These are phyloP conservation scores for Fibroporia radiculosa DNA, from an alignment of 768 basidiomycete species.

Conservation along the genomic window DNA sequence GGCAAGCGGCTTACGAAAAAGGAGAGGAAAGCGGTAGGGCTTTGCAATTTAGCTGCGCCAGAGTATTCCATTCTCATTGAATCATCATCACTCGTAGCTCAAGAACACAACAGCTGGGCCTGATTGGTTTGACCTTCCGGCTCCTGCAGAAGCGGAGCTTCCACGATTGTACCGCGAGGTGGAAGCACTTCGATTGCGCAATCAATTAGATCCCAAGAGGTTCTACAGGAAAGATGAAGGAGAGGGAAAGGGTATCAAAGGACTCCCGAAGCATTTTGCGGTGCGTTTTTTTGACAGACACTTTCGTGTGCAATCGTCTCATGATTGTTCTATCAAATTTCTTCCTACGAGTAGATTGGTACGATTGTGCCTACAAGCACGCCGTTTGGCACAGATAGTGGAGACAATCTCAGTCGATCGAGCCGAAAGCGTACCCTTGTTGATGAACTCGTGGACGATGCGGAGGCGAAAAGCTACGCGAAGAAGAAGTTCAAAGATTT, in stretches of 20 bases:
- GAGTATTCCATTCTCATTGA: background rate
- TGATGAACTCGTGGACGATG: slow-evolving; percentile 85
- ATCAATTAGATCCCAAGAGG: slow-evolving; percentile 86
- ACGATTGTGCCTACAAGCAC: slow-evolving; percentile 63
- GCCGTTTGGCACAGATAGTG: slow-evolving; percentile 63
- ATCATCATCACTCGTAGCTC: slow-evolving; percentile 40
- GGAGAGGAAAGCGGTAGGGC: slow-evolving; percentile 56
- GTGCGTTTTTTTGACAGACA: slow-evolving; percentile 36
- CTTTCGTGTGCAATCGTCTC: background rate
- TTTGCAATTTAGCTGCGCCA: background rate
- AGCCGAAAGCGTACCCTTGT: slow-evolving; percentile 77
- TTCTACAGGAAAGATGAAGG: slow-evolving; percentile 86
- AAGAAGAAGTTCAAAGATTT: slow-evolving; percentile 86
- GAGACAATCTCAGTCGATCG: slow-evolving; percentile 64
- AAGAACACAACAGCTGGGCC: slow-evolving; percentile 68
- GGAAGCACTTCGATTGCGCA: slow-evolving; percentile 77
- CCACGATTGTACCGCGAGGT: slow-evolving; percentile 79
- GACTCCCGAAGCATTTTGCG: slow-evolving; percentile 85
- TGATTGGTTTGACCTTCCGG: slow-evolving; percentile 85
- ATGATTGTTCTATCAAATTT: slow-evolving; percentile 3
- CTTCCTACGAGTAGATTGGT: slow-evolving; percentile 60
- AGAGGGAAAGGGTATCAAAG: slow-evolving; percentile 78
- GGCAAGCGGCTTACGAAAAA: slow-evolving; percentile 68
- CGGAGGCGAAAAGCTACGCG: slow-evolving; percentile 80
- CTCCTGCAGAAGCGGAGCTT: slow-evolving; percentile 71